These are phyloP conservation scores for Chlamydomonas reinhardtii DNA, from an alignment of 163 green algal genomes.

Conservation along the genomic window DNA sequence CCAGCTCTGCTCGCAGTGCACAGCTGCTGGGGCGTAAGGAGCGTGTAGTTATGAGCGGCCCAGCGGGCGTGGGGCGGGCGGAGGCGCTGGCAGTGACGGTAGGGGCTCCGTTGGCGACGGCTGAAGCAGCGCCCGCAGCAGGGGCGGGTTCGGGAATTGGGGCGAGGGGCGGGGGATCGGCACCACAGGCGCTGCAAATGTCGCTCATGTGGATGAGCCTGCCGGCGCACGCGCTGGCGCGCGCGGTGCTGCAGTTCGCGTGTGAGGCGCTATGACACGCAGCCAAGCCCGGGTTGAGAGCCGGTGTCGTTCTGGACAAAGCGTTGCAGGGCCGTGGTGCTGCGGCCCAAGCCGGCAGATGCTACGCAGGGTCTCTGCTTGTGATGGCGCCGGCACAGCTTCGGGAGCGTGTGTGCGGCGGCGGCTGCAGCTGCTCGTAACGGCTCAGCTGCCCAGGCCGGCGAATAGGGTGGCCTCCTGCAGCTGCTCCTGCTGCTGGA, in stretches of 20 bases:
- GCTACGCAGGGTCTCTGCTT: no score
- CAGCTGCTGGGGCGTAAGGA: background rate
- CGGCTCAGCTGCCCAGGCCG: constrained; percentile 31
- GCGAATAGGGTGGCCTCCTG: constrained; percentile 45
- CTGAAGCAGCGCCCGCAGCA: background rate
- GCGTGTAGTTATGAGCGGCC: constrained; percentile 56
- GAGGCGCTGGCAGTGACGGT: constrained; percentile 52
- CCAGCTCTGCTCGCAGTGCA: background rate
- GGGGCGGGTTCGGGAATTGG: background rate
- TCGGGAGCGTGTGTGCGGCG: no score
- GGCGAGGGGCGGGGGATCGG: background rate
- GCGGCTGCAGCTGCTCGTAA: background rate
- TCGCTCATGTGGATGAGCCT: constrained; percentile 49
- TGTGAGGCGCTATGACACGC: background rate
- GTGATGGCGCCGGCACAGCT: no score
- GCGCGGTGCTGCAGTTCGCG: constrained; percentile 25
- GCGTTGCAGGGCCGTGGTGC: no score
- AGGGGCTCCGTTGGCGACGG: background rate
- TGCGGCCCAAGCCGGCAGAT: no score
- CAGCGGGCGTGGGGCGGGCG: constrained; percentile 54
- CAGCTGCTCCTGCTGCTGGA: constrained; percentile 40
- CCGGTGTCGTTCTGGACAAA: no score
- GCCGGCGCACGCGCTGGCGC: constrained; percentile 40
- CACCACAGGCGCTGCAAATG: constrained; percentile 15
- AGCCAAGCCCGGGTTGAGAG: no score